Percentiles rank a stretch among this genome's conserved stretches.
Evolutionary conservation across 768 basidiomycete species (phyloP).

Genomic region (Podaxis sp.): DNA sequence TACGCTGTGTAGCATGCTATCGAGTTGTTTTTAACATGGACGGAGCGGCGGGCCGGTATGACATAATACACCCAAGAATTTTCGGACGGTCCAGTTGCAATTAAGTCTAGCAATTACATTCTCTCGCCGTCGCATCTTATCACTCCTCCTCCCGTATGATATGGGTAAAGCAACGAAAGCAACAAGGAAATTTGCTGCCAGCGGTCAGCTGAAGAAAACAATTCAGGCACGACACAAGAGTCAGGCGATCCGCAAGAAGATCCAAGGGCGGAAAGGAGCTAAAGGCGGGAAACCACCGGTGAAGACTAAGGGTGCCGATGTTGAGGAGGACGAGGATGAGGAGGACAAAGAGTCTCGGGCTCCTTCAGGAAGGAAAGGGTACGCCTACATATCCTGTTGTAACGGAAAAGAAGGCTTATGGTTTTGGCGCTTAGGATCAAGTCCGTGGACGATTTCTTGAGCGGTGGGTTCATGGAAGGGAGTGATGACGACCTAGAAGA

Average conservation of each 20-base stretch:
- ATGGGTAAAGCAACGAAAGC: constrained; percentile 68
- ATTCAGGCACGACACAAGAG: constrained; percentile 84
- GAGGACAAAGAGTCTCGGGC: constrained; percentile 25
- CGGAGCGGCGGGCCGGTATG: constrained; percentile 1
- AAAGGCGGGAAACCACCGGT: constrained; percentile 33
- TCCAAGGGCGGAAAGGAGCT: constrained; percentile 55
- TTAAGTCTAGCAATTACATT: neutral
- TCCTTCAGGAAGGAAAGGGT: constrained; percentile 5
- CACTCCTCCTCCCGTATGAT: neutral
- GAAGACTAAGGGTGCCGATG: constrained; percentile 31
- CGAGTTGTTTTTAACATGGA: neutral
- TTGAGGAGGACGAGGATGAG: constrained; percentile 35
- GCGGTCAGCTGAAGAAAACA: constrained; percentile 84
- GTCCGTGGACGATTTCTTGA: constrained; percentile 79
- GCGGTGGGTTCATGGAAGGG: constrained; percentile 69
- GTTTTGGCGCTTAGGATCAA: constrained; percentile 43
- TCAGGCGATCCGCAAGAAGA: constrained; percentile 72
- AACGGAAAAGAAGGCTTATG: neutral
- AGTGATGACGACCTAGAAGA: constrained; percentile 49
- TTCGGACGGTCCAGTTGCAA: neutral
- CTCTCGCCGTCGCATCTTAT: neutral
- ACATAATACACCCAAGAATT: constrained; percentile 9
- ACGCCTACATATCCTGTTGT: neutral
- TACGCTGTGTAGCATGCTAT: constrained; percentile 1
- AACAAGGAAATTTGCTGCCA: constrained; percentile 84